Percentiles rank a stretch among this genome's conserved stretches.
phyloP scores from a whole-genome alignment of 73 alveolate genomes.

The Paramecium bursaria region DNA sequence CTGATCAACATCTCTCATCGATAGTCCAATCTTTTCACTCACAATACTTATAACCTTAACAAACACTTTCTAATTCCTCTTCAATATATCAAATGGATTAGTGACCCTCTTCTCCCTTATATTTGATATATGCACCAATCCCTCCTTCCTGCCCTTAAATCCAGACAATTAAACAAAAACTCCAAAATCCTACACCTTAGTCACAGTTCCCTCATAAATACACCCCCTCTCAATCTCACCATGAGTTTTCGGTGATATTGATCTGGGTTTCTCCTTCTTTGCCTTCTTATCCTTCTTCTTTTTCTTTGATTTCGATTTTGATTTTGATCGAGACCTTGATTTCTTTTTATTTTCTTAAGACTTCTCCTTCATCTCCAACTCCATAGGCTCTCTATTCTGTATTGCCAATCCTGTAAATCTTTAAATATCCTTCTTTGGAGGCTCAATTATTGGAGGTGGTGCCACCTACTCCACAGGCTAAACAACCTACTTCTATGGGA shows the following conservation, averaged over 20 bases:
- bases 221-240: constrained; percentile 74
- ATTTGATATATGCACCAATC: constrained; percentile 91
- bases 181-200: constrained; percentile 90
- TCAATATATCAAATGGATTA: constrained; percentile 80
- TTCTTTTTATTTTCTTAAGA: constrained; percentile 9
- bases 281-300: constrained; percentile 55
- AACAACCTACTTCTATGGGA: neutral
- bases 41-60: constrained; percentile 86
- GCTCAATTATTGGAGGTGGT: neutral
- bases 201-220: constrained; percentile 86
- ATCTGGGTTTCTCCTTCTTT: constrained; percentile 52
- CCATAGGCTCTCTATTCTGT: constrained; percentile 2
- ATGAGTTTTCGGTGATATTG: constrained; percentile 67
- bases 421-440: neutral
- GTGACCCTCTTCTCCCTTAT: constrained; percentile 77
- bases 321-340: constrained; percentile 58
- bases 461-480: constrained; percentile 1
- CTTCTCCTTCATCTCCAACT: neutral
- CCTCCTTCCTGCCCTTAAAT: constrained; percentile 85
- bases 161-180: constrained; percentile 88
- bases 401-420: constrained; percentile 58
- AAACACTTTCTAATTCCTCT: constrained; percentile 67
- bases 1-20: constrained; percentile 96
- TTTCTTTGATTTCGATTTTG: constrained; percentile 55
- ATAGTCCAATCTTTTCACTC: constrained; percentile 86